phyloP scores from a whole-genome alignment of 139 green algal genomes.

The Tetradesmus lagerheimii region DNA sequence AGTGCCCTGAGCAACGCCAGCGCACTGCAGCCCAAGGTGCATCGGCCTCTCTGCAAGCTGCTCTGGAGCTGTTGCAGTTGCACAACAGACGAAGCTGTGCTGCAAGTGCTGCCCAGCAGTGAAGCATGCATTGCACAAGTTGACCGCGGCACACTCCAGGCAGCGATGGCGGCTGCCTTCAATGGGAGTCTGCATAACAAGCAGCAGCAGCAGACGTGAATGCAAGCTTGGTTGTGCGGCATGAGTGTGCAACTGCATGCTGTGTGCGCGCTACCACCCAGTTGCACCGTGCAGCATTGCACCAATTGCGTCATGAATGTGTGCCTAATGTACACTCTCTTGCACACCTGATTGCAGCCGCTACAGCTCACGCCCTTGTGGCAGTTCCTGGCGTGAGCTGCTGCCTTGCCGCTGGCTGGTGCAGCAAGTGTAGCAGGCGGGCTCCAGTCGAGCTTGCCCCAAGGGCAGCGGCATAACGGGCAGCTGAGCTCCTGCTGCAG shows the following conservation, averaged over 20 bases:
- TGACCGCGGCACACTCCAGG: neutral
- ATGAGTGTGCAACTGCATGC: neutral
- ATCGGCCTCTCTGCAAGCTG: neutral
- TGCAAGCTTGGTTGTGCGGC: too few relatives aligned
- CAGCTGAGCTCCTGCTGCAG: slow-evolving; percentile 27
- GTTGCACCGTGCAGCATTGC: neutral
- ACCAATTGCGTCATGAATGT: neutral
- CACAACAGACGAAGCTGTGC: slow-evolving; percentile 19
- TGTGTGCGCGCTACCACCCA: neutral
- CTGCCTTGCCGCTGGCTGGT: neutral
- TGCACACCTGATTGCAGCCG: neutral
- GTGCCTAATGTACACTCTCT: too few relatives aligned
- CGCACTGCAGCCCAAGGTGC: neutral
- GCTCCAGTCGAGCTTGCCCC: neutral
- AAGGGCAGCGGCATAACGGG: slow-evolving; percentile 11
- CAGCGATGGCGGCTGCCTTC: slow-evolving; percentile 3
- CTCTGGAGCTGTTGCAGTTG: neutral
- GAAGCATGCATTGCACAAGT: slow-evolving; percentile 15
- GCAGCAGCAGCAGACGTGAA: neutral
- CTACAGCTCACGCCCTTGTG: slow-evolving; percentile 5
- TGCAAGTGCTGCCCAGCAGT: slow-evolving; percentile 23
- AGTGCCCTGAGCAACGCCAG: neutral
- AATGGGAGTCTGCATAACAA: neutral
- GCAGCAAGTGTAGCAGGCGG: neutral
- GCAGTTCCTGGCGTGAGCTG: neutral